A percentile compares a stretch with the other conserved stretches of the same genome.
Conservation (phyloP, 441 rosid genomes). For the Brassica hybrid region DNA sequence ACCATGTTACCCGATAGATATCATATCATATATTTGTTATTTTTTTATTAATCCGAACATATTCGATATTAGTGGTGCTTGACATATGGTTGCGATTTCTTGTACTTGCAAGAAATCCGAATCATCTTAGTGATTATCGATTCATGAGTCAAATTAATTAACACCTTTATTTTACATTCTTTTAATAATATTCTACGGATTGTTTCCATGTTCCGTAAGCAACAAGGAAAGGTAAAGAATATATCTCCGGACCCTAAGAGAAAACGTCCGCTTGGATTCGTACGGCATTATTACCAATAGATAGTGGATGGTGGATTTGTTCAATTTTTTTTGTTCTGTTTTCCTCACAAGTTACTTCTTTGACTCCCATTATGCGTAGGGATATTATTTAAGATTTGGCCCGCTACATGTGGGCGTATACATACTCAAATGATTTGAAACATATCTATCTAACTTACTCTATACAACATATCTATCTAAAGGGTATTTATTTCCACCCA, state of each 20-base stretch:
- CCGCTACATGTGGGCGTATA: background rate
- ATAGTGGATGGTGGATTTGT: constrained; percentile 35
- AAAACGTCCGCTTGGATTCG: constrained; percentile 35
- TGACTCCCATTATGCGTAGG: constrained; percentile 43
- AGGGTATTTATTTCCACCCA: no score
- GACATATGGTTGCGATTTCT: constrained; percentile 28
- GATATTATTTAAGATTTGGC: background rate
- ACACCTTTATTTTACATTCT: constrained; percentile 22
- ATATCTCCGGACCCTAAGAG: constrained; percentile 26
- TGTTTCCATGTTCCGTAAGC: constrained; percentile 36
- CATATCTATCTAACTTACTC: background rate
- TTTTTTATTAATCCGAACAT: constrained; percentile 11
- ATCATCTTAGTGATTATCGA: constrained; percentile 38
- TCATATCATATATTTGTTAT: no score
- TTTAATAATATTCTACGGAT: constrained; percentile 29
- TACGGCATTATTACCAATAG: constrained; percentile 37
- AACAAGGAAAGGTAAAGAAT: constrained; percentile 40
- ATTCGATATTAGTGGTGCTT: constrained; percentile 34
- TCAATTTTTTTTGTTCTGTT: constrained; percentile 40
- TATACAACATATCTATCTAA: background rate
- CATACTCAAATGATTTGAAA: background rate
- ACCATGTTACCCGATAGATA: background rate
- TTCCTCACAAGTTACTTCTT: constrained; percentile 43
- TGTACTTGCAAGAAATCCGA: constrained; percentile 38
- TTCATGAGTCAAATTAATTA: constrained; percentile 25